phyloP scores from a whole-genome alignment of 2,329 filamentous ascomycete genomes.

The Neonectria ditissima region DNA sequence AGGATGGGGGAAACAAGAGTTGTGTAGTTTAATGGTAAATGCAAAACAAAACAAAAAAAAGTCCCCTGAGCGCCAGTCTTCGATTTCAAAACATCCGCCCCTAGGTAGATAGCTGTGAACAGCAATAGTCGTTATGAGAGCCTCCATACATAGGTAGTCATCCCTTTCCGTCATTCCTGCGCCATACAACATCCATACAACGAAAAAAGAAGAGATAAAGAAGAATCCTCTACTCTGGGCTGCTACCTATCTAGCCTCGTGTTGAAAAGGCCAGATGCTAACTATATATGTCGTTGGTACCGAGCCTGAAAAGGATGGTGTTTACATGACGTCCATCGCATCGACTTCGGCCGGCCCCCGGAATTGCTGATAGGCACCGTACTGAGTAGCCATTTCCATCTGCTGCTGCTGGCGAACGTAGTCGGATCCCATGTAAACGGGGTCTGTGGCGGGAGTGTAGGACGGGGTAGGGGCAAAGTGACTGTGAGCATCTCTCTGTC shows the following conservation, averaged over 20 bases:
- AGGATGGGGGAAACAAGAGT: conserved; percentile 26
- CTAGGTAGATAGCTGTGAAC: conserved; percentile 31
- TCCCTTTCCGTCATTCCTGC: conserved; percentile 17
- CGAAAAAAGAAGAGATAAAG: conserved; percentile 6
- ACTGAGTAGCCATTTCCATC: conserved; percentile 75
- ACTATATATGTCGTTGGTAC: conserved; percentile 33
- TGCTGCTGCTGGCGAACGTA: conserved; percentile 63
- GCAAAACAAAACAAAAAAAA: conserved; percentile 17
- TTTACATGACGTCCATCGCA: conserved; percentile 60
- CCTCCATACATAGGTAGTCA: conserved; percentile 8
- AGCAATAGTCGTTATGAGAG: conserved; percentile 23
- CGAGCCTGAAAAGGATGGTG: conserved; percentile 21
- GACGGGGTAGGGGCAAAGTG: conserved; percentile 57
- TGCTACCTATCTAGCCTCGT: conserved; percentile 25
- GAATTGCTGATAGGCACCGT: conserved; percentile 69
- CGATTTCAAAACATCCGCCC: conserved; percentile 23
- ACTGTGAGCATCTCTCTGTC: conserved; percentile 56
- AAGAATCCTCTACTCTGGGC: conserved; percentile 13
- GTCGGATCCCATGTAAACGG: conserved; percentile 69
- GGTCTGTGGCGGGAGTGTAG: conserved; percentile 73
- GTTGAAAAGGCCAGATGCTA: conserved; percentile 21
- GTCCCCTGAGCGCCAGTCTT: conserved; percentile 35
- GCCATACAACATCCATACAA: conserved; percentile 3
- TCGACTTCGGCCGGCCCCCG: conserved; percentile 59
- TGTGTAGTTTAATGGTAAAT: conserved; percentile 41